phyloP scores from a whole-genome alignment of 345 rosid species.

The Balakata baccata region DNA sequence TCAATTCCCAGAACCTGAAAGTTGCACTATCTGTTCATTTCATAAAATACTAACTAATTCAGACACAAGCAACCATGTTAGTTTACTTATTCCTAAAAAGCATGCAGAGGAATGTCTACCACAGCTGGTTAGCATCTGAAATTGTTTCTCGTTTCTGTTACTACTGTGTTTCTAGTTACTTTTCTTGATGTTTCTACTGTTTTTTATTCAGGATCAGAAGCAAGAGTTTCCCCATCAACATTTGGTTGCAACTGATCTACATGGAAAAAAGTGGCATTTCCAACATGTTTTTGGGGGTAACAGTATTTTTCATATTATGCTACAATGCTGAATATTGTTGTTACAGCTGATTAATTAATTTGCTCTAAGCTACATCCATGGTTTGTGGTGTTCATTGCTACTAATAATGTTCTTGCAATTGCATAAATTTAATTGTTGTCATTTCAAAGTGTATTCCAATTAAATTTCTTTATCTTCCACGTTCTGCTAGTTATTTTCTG shows the following conservation, averaged over 20 bases:
- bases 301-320: not conserved
- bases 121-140: slow-evolving; percentile 59
- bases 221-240: slow-evolving; percentile 99
- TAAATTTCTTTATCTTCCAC: no score
- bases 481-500: no score
- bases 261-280: slow-evolving; percentile 87
- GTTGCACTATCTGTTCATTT: slow-evolving; percentile 68
- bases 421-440: not conserved
- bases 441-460: no score
- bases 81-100: slow-evolving; percentile 90
- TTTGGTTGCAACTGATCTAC: slow-evolving; percentile 88
- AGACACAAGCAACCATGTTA: slow-evolving; percentile 98
- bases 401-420: not conserved
- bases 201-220: slow-evolving; percentile 71
- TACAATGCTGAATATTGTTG: not conserved
- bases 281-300: slow-evolving; percentile 96
- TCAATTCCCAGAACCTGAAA: slow-evolving; percentile 71
- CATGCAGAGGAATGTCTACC: slow-evolving; percentile 99
- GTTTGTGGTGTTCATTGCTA: no score
- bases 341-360: no score
- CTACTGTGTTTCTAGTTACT: not conserved
- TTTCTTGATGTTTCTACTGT: not conserved
- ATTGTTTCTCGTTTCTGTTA: no score
- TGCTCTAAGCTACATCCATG: no score
- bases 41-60: slow-evolving; percentile 97